phyloP scores from a whole-genome alignment of 2,329 filamentous ascomycete species.

The Aspergillus texensis region DNA sequence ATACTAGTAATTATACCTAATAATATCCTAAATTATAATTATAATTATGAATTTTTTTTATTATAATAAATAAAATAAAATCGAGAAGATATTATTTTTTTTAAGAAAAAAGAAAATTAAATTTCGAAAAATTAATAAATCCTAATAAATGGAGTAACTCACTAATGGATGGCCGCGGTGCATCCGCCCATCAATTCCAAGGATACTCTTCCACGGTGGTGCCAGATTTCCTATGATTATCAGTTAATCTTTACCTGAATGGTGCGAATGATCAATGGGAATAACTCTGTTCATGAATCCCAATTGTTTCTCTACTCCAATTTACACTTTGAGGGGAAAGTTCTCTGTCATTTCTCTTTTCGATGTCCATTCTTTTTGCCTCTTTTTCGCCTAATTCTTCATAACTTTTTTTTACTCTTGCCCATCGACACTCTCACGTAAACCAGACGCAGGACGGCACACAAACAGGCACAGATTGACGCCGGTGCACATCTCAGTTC shows the following conservation, averaged over 20 bases:
- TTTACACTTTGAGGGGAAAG: neutral
- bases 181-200: slow-evolving; percentile 13
- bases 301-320: slow-evolving; percentile 8
- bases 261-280: slow-evolving; percentile 3
- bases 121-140: slow-evolving; percentile 3
- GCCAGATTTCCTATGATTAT: slow-evolving; percentile 13
- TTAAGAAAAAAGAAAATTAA: neutral
- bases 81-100: neutral
- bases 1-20: slow-evolving; percentile 8
- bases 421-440: neutral
- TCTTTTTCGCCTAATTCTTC: slow-evolving; percentile 1
- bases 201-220: slow-evolving; percentile 9
- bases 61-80: slow-evolving; percentile 4
- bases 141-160: slow-evolving; percentile 4
- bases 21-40: slow-evolving; percentile 5
- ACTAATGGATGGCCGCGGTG: slow-evolving; percentile 9
- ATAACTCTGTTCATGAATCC: slow-evolving; percentile 8
- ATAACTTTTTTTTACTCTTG: neutral
- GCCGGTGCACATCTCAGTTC: slow-evolving; percentile 21
- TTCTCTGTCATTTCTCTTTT: slow-evolving; percentile 5
- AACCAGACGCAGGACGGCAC: slow-evolving; percentile 11
- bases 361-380: slow-evolving; percentile 4
- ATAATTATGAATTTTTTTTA: neutral
- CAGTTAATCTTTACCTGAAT: slow-evolving; percentile 9
- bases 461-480: slow-evolving; percentile 15